Base-by-base conservation (phyloP, 2,329 filamentous ascomycete species). In the Plectosphaerella cucumerina region DNA sequence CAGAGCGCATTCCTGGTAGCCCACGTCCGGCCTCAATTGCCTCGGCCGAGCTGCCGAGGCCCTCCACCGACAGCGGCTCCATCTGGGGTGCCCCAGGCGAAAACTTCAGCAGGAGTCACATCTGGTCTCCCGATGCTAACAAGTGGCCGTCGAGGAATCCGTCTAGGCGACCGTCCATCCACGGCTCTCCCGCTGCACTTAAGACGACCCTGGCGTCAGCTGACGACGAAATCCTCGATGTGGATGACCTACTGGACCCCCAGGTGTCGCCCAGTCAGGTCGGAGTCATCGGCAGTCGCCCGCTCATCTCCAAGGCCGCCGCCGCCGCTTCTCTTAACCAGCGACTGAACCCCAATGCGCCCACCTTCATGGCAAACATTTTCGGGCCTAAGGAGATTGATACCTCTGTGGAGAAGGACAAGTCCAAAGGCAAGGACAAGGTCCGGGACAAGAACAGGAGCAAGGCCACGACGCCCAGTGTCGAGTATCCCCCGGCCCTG, bases 311-410 rank as follows among this genome's bases (percentile, higher is more conserved):
- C 37, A 74, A 66, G 15, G 66, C 63, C 66, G 79, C 61, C 73
- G 41, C 50, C 6, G 54, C 45, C n/a, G 41, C 53, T 6, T 75
- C 44, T 74, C 76, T 61, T 72, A 85, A 63, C 67, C 84, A 66
- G 71, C 85, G 69, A 60, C 77, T 97, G 23, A 97, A 99, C 61
- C 94, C 94, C 8, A 82, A 89, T 6, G 94, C 93, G 1, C 92
- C 92, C 9, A 89, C 87, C 1, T 97, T 97, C 65, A 93, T 87
- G 69, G 85, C 80, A 10, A 80, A 85, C 35, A 82, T 94, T 52
- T 81, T 84, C 59, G 74, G 77, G 5, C 65, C 65, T 26, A 74
- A 71, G 55, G 58, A 62, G 15, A 69, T 59, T 54, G 69, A 49
- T 5, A 5, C 26, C 21, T 37, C 33, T 14, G 18, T 15, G 18